Evolutionary conservation across 495 filamentous ascomycete species (phyloP).

Genomic region (Sporormia fimetaria): DNA sequence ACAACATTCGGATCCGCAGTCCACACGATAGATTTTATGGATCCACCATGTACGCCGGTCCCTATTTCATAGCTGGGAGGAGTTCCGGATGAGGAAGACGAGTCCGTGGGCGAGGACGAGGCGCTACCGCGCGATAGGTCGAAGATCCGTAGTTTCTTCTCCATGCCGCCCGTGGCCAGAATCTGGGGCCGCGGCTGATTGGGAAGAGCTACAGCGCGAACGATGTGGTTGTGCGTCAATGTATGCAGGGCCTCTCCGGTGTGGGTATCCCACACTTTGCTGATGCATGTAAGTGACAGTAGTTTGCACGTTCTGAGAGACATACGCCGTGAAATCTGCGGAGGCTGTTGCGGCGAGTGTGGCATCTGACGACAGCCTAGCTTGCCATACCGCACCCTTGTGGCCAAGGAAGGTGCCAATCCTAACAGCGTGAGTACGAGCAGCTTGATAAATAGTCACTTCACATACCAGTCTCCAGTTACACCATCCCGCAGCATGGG

Average conservation of each 20-base stretch:
- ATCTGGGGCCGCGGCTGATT: constrained; percentile 58
- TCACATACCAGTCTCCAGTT: constrained; percentile 61
- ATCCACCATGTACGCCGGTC: constrained; percentile 63
- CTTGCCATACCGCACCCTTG: constrained; percentile 96
- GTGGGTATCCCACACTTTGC: constrained; percentile 93
- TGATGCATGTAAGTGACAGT: too few relatives aligned
- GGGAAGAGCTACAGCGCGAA: constrained; percentile 84
- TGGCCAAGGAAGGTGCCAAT: constrained; percentile 97
- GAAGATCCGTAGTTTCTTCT: constrained; percentile 94
- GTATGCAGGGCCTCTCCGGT: constrained; percentile 83
- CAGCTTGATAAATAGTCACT: not conserved
- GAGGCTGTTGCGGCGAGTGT: constrained; percentile 81
- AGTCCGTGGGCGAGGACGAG: constrained; percentile 33
- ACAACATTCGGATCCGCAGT: constrained; percentile 73
- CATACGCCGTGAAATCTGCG: constrained; percentile 90
- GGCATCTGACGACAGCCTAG: constrained; percentile 78
- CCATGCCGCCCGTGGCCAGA: constrained; percentile 84
- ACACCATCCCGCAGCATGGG: constrained; percentile 96
- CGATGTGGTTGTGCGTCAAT: constrained; percentile 85
- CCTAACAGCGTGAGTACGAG: constrained; percentile 34
- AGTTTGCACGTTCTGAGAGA: too few relatives aligned
- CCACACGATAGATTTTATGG: constrained; percentile 94
- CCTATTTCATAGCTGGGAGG: constrained; percentile 63
- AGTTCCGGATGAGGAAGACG: constrained; percentile 10
- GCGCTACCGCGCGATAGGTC: constrained; percentile 52